Base-by-base conservation (phyloP, 148 eudicot genomes). In the Heliamphora exappendiculata region DNA sequence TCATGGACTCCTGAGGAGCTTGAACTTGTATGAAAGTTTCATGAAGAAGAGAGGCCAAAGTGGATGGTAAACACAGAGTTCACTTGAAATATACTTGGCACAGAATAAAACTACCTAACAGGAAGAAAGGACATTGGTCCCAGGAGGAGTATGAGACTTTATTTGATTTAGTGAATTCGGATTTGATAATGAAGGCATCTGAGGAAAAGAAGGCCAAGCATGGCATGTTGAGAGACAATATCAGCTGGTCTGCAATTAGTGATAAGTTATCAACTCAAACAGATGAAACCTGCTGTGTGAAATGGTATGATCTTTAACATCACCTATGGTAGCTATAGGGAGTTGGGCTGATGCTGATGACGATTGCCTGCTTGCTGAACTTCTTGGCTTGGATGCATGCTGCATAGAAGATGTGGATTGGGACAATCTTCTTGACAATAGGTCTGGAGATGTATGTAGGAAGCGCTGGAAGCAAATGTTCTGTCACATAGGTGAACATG, bases 391-490 rank as follows among this genome's bases (percentile, higher is more conserved):
- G 67, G 67, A 62, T 19, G 67, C 34, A 31, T 31, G 67, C 67
- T 62, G 67, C 67, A 62, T 62, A 0, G 67, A 62, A 62, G 67
- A 62, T 31, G 67, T 62, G 20, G 67, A 62, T 62, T 62, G 67
- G 67, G 67, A 62, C 39, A 62, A 62, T 62, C 67, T 62, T 62
- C 67, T 62, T 62, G 67, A 62, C 13, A 37, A 62, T 31, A 62
- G 67, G 36, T 62, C 67, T 16, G 67, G 67, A 31, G 39, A 62
- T 31, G 6, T 62, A 62, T 62, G 67, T 33, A 37, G 41, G 19
- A 62, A 33, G 67, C 67, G 67, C 39, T 62, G 67, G 67, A 62
- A 31, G 39, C 67, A 62, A 62, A 62, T 62, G 67, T 37, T 62
- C 67, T 16, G 4, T 62, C 67, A 62, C 67, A 31, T 62, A 33